phyloP scores from a whole-genome alignment of 176 grass and related monocot species.

The sorghum (Sorghum bicolor) region Sorghum_bicolor_NCBIv3 NC_012873.2:63019001-63019500 shows the following conservation, averaged over 20 bases:
- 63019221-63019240: constrained; percentile 1
- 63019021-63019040: background rate
- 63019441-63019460: constrained; percentile 87
- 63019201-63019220: background rate
- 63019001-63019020: background rate
- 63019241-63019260: constrained; percentile 1
- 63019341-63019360: constrained; percentile 5
- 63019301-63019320: background rate
- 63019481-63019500: constrained; percentile 76
- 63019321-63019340: constrained; percentile 1
- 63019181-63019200: background rate
- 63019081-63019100: background rate
- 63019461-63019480: constrained; percentile 74
- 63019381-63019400: constrained; percentile 99
- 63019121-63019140: background rate
- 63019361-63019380: constrained; percentile 62
- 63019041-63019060: background rate
- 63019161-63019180: background rate
- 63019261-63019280: constrained; percentile 12
- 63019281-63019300: background rate
- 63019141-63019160: background rate
- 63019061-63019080: background rate
- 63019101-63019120: background rate
- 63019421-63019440: constrained; percentile 87
- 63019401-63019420: constrained; percentile 91